Evolutionary conservation across 805 yeast species (phyloP).

Genomic region (Lachancea sp.): DNA sequence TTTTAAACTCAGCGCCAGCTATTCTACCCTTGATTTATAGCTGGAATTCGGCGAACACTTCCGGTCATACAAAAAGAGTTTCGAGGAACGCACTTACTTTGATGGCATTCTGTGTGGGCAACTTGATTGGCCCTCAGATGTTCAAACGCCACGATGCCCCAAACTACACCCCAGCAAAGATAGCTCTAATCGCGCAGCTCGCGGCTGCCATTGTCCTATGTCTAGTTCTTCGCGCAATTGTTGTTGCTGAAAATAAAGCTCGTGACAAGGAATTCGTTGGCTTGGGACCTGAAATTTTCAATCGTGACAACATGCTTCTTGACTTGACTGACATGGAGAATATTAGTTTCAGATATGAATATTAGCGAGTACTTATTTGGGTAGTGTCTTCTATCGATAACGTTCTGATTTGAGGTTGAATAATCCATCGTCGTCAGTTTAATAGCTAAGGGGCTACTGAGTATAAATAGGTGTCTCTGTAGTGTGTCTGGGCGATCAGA

Average conservation of each 20-base stretch:
- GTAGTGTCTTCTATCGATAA: too few relatives aligned
- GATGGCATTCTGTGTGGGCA: slow-evolving; percentile 63
- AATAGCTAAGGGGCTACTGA: too few relatives aligned
- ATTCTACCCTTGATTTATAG: slow-evolving; percentile 11
- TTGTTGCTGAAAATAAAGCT: slow-evolving; percentile 7
- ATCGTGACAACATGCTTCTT: slow-evolving; percentile 5
- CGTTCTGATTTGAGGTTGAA: too few relatives aligned
- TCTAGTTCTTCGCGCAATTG: slow-evolving; percentile 5
- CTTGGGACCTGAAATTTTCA: background rate
- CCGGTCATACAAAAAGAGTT: slow-evolving; percentile 69
- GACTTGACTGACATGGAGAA: slow-evolving; percentile 12
- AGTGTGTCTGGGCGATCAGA: too few relatives aligned
- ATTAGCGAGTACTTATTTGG: too few relatives aligned
- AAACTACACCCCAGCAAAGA: slow-evolving; percentile 47
- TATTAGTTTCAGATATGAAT: slow-evolving; percentile 7
- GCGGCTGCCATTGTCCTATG: slow-evolving; percentile 1
- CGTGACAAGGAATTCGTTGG: slow-evolving; percentile 6
- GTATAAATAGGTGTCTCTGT: too few relatives aligned
- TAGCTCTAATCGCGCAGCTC: slow-evolving; percentile 23
- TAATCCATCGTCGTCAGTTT: too few relatives aligned
- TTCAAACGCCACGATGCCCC: slow-evolving; percentile 55
- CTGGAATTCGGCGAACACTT: slow-evolving; percentile 39
- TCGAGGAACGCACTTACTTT: slow-evolving; percentile 51
- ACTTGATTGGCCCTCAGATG: slow-evolving; percentile 68
- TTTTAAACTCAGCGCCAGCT: slow-evolving; percentile 10